These are phyloP conservation scores for Wickerhamiella vanderwaltii DNA, from an alignment of 805 yeast species.

Conservation along the genomic window DNA sequence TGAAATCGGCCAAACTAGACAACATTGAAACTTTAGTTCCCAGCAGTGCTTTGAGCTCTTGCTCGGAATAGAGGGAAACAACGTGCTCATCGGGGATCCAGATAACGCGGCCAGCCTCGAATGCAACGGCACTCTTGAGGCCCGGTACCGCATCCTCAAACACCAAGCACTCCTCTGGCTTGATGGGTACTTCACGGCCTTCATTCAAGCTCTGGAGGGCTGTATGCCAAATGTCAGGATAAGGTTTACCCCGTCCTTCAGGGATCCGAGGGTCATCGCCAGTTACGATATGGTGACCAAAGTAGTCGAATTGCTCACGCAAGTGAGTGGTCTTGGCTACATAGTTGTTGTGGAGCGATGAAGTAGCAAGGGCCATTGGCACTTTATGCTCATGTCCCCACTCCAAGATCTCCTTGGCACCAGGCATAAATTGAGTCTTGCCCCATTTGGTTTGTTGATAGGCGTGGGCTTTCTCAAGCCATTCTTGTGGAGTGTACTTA, in stretches of 20 bases:
- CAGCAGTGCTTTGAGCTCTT: slow-evolving; percentile 26
- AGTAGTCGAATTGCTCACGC: slow-evolving; percentile 46
- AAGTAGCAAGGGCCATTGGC: slow-evolving; percentile 87
- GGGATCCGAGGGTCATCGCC: slow-evolving; percentile 85
- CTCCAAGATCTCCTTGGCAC: slow-evolving; percentile 59
- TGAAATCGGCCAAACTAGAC: slow-evolving; percentile 40
- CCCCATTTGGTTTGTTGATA: slow-evolving; percentile 53
- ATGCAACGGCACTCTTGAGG: slow-evolving; percentile 66
- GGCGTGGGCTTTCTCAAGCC: slow-evolving; percentile 38
- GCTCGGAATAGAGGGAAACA: slow-evolving; percentile 12
- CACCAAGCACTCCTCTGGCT: slow-evolving; percentile 68
- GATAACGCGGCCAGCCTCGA: slow-evolving; percentile 64
- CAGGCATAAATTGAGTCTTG: slow-evolving; percentile 59
- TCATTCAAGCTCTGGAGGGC: slow-evolving; percentile 62
- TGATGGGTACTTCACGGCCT: slow-evolving; percentile 38
- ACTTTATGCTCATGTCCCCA: slow-evolving; percentile 40
- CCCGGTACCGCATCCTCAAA: slow-evolving; percentile 97
- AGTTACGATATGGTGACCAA: slow-evolving; percentile 58
- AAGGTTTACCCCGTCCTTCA: slow-evolving; percentile 81
- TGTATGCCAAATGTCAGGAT: slow-evolving; percentile 81
- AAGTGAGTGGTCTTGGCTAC: slow-evolving; percentile 64
- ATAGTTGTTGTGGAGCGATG: slow-evolving; percentile 53
- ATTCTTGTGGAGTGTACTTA: slow-evolving; percentile 58
- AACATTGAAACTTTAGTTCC: slow-evolving; percentile 49
- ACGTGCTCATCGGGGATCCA: slow-evolving; percentile 60